phyloP scores from a whole-genome alignment of 164 flowering plant species.

The Sedum album region DNA sequence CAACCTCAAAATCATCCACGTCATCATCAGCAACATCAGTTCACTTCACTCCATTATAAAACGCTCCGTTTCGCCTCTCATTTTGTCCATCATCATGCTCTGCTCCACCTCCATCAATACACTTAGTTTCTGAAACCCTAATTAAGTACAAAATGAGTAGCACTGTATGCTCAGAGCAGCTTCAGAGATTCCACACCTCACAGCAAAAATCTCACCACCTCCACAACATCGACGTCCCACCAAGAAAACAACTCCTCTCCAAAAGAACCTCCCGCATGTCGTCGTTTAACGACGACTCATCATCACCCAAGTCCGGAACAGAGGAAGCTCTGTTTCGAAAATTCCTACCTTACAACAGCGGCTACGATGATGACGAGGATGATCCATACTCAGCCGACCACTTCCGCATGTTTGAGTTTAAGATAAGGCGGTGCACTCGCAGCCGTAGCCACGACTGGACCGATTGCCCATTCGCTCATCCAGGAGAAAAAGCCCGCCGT shows the following conservation, averaged over 20 bases:
- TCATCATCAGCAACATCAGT: not conserved
- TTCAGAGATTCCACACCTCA: slow-evolving; percentile 9
- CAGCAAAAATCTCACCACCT: slow-evolving; percentile 6
- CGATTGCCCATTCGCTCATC: slow-evolving; percentile 28
- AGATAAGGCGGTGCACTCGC: slow-evolving; percentile 18
- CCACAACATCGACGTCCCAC: slow-evolving; percentile 10
- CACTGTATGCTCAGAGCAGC: slow-evolving; percentile 6
- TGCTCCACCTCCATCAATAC: not conserved
- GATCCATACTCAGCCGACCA: slow-evolving; percentile 2
- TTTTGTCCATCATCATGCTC: slow-evolving; percentile 3
- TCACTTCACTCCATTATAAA: not conserved
- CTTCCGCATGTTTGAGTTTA: slow-evolving; percentile 23
- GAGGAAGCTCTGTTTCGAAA: slow-evolving; percentile 8
- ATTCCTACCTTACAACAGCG: slow-evolving; percentile 2
- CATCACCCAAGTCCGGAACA: not conserved
- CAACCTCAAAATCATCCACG: slow-evolving; percentile 1
- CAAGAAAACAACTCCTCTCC: slow-evolving; percentile 5
- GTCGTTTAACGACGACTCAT: too few species aligned
- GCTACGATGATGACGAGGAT: slow-evolving; percentile 8
- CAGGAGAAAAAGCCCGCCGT: slow-evolving; percentile 25
- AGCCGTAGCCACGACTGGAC: slow-evolving; percentile 26
- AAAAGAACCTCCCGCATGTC: too few species aligned
- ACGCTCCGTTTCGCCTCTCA: not conserved
- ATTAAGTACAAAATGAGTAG: not conserved
- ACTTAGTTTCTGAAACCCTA: not conserved